Evolutionary conservation across 2,329 filamentous ascomycete species (phyloP).

Genomic region (Cercospora sp.): DNA sequence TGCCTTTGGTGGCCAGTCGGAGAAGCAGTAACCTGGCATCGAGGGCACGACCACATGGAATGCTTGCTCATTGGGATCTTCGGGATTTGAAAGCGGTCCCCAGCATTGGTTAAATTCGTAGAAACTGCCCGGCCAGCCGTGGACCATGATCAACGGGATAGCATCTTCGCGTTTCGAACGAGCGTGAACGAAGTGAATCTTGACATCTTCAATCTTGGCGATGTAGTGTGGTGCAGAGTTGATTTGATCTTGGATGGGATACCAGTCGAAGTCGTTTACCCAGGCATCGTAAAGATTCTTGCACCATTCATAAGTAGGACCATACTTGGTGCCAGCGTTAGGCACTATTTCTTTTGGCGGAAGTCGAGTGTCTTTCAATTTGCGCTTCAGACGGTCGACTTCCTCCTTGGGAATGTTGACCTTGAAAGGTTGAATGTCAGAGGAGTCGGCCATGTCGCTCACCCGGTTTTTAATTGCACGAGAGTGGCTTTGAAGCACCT

Average conservation of each 20-base stretch:
- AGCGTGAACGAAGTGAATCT: slow-evolving; percentile 44
- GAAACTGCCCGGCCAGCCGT: slow-evolving; percentile 51
- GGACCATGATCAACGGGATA: slow-evolving; percentile 46
- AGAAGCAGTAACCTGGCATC: slow-evolving; percentile 58
- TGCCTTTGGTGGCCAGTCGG: slow-evolving; percentile 33
- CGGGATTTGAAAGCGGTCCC: slow-evolving; percentile 37
- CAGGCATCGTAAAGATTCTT: slow-evolving; percentile 41
- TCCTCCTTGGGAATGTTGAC: slow-evolving; percentile 41
- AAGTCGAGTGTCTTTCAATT: slow-evolving; percentile 41
- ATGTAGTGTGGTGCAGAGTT: slow-evolving; percentile 39
- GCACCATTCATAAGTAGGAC: slow-evolving; percentile 39
- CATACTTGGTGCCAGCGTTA: slow-evolving; percentile 42
- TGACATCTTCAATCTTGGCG: slow-evolving; percentile 40
- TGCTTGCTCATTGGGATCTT: slow-evolving; percentile 38
- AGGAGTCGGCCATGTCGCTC: slow-evolving; percentile 7
- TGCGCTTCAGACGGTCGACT: slow-evolving; percentile 42
- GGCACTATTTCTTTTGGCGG: slow-evolving; percentile 42
- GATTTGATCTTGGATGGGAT: slow-evolving; percentile 38
- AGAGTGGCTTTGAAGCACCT: background rate
- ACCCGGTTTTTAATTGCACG: background rate
- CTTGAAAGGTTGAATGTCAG: slow-evolving; percentile 38
- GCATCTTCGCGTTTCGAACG: slow-evolving; percentile 38
- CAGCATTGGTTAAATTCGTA: slow-evolving; percentile 48
- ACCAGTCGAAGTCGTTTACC: slow-evolving; percentile 42
- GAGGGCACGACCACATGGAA: slow-evolving; percentile 63